Percentiles rank a stretch among this genome's conserved stretches.
Evolutionary conservation across 1,139 yeast species (phyloP).

Genomic region (Hansenula sp.): DNA sequence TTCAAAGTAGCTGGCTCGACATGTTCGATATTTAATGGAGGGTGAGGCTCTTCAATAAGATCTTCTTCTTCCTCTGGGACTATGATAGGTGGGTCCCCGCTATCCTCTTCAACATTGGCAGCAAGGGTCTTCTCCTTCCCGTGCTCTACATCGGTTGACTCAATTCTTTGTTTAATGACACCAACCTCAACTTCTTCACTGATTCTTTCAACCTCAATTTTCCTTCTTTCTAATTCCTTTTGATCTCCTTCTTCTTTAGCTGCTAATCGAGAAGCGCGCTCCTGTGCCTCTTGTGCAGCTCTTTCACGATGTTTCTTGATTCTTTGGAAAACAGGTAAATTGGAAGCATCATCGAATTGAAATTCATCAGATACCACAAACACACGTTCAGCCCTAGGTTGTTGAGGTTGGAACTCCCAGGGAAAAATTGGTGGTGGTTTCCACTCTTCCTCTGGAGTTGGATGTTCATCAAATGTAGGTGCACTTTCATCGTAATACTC

Average conservation of each 20-base stretch:
- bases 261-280: conserved; percentile 7
- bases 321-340: conserved; percentile 15
- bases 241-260: conserved; percentile 6
- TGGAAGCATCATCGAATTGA: conserved; percentile 14
- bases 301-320: conserved; percentile 14
- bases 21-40: neutral
- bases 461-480: conserved; percentile 3
- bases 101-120: neutral
- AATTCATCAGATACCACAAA: conserved; percentile 9
- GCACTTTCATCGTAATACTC: neutral
- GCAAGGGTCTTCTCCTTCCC: neutral
- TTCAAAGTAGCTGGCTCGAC: neutral
- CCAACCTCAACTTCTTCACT: conserved; percentile 16
- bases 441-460: conserved; percentile 3
- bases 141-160: neutral
- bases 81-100: neutral
- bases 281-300: conserved; percentile 4
- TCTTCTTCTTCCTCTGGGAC: neutral
- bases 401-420: conserved; percentile 22
- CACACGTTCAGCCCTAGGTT: conserved; percentile 13
- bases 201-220: conserved; percentile 7
- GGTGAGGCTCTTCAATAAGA: neutral
- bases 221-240: neutral
- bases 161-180: neutral
- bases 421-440: conserved; percentile 24